Conservation (phyloP, 1,139 yeast species). For the Lizanozyma gosingica region DNA sequence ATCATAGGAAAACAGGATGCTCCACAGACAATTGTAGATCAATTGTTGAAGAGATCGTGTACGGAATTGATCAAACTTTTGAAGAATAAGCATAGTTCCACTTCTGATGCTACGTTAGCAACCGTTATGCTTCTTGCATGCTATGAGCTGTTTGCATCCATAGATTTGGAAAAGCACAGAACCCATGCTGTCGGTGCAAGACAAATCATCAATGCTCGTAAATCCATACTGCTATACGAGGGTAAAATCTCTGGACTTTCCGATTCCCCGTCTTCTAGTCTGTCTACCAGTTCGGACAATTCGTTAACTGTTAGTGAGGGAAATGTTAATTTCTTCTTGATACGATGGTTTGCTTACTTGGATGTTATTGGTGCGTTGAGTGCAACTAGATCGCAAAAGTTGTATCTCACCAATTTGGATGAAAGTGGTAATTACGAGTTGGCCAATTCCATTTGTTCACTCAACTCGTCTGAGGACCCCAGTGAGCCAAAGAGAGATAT, state of each 20-base stretch:
- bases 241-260: not conserved
- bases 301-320: not conserved
- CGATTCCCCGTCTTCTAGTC: not conserved
- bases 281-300: not conserved
- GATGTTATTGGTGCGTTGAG: slow-evolving; percentile 60
- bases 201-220: slow-evolving; percentile 12
- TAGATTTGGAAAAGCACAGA: slow-evolving; percentile 46
- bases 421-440: not conserved
- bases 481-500: slow-evolving; percentile 32
- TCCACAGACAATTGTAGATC: slow-evolving; percentile 39
- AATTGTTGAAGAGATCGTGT: slow-evolving; percentile 47
- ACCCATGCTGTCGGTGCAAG: slow-evolving; percentile 64
- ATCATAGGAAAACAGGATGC: slow-evolving; percentile 23
- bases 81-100: slow-evolving; percentile 43
- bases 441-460: not conserved
- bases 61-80: slow-evolving; percentile 45
- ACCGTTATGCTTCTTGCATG: slow-evolving; percentile 55
- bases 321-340: slow-evolving; percentile 35
- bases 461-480: slow-evolving; percentile 12
- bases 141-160: slow-evolving; percentile 47
- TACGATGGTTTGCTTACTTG: slow-evolving; percentile 65
- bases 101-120: slow-evolving; percentile 61
- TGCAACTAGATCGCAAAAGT: slow-evolving; percentile 16
- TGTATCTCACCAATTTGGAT: slow-evolving; percentile 8
- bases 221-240: slow-evolving; percentile 1